Conservation (phyloP, 192 early-diverging fungal species). For the Umbelopsis vinacea region DNA sequence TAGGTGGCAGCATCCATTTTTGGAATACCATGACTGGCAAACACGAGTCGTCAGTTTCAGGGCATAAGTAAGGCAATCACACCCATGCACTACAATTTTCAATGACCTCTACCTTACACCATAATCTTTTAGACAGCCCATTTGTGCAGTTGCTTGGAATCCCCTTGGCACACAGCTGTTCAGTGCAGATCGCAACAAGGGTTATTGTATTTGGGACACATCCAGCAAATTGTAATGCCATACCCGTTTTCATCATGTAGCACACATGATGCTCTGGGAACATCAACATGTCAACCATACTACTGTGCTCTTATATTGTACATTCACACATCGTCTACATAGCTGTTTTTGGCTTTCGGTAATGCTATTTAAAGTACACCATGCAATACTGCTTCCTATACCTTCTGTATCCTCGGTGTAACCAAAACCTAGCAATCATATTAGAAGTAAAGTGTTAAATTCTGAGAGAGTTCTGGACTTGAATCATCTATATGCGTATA, state of each 20-base stretch:
- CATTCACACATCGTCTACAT: no score
- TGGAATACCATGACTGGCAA: slow-evolving; percentile 75
- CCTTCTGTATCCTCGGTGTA: no score
- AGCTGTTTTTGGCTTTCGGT: no score
- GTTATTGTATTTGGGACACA: slow-evolving; percentile 60
- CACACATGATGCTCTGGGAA: no score
- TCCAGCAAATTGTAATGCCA: not conserved
- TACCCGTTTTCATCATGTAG: not conserved
- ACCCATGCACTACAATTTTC: not conserved
- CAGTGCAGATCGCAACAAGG: slow-evolving; percentile 71
- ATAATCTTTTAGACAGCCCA: slow-evolving; percentile 39
- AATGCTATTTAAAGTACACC: no score
- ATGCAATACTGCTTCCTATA: no score
- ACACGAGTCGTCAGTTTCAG: slow-evolving; percentile 68
- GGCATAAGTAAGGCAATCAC: slow-evolving; percentile 62
- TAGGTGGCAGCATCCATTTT: slow-evolving; percentile 78
- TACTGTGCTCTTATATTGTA: no score
- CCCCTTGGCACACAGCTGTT: slow-evolving; percentile 62
- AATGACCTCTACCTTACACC: not conserved
- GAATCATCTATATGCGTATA: no score
- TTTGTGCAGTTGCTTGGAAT: slow-evolving; percentile 76
- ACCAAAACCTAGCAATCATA: no score
- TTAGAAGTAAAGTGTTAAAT: no score
- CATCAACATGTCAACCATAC: no score
- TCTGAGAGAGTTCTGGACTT: no score